These are phyloP conservation scores for Calvatia gigantea DNA, from an alignment of 768 basidiomycete genomes.

Conservation along the genomic window DNA sequence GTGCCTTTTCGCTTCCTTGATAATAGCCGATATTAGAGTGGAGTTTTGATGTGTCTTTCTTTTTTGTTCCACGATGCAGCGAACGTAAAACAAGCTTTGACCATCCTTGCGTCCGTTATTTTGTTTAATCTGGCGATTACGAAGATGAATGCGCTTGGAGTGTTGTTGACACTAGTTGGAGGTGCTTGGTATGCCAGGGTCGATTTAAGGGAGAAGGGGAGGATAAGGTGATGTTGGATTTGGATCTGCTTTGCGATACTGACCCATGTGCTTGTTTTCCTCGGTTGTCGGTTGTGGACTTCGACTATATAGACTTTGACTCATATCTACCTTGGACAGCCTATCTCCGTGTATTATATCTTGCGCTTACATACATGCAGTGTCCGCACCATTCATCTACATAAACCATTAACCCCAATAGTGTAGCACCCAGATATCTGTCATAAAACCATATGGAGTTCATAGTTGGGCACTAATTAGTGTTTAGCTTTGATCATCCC, in stretches of 20 bases:
- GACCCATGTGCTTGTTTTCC: neutral
- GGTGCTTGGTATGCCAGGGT: conserved; percentile 79
- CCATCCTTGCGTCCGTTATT: conserved; percentile 77
- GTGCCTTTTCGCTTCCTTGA: conserved; percentile 20
- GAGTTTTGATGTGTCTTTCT: neutral
- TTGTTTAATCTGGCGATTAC: conserved; percentile 86
- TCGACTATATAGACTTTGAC: no score
- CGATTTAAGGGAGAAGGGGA: conserved; percentile 50
- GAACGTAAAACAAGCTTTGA: conserved; percentile 92
- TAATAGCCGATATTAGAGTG: neutral
- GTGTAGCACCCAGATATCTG: no score
- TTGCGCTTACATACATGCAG: no score
- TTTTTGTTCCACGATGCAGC: conserved; percentile 37
- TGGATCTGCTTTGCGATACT: neutral
- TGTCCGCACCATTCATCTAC: no score
- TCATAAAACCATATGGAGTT: no score
- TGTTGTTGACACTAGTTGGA: conserved; percentile 78
- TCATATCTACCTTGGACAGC: no score
- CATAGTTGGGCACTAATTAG: neutral
- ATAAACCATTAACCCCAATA: no score
- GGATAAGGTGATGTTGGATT: neutral
- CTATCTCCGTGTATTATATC: no score
- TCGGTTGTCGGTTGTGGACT: no score
- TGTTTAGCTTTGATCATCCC: conserved; percentile 41
- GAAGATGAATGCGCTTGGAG: conserved; percentile 76